Base-by-base conservation (phyloP, 371 early-diverging fungal genomes). In the Choanephora cucurbitarum region DNA sequence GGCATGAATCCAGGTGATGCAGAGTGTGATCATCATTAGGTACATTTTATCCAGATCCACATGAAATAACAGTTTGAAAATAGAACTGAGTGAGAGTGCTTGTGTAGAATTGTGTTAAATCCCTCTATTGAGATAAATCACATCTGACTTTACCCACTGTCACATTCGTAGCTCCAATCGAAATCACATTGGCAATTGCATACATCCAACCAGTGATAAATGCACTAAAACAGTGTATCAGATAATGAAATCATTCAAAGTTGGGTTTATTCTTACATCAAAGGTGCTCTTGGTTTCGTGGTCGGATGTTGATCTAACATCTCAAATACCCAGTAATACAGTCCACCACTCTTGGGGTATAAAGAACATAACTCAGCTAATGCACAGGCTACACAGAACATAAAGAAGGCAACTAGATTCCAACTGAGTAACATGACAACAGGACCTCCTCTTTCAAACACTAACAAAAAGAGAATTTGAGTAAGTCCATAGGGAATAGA, bases 351-450 rank as follows among this genome's bases (percentile, higher is more conserved):
- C 21, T 84, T 82, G 15, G 90, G 87, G 65, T 81, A 89, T 0
- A 88, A 67, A 0, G 87, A 87, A 58, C 86, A 86, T 44, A 87
- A 87, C 64, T 89, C 90, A n/a, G 88, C 82, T 64, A 89, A 58
- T 2, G 87, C 80, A 24, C 87, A 64, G 1, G 84, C 87, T 28
- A 87, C 69, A 65, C 80, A 79, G 48, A 85, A 57, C 58, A 84
- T 82, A 58, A 85, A 85, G 43, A 77, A 44, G 13, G 83, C 77
- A 7, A 84, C 87, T 22, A 84, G 42, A 55, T 85, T 69, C 90
- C 90, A 90, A 44, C 70, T 63, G 18, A 73, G 22, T 21, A 77
- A 43, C 72, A 77, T 74, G 21, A 52, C 65, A 17, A 71, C 42
- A 15, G 78, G 78, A 2, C 78, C 77, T 15, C 77, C 77, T 48